Percentiles rank a stretch among this genome's conserved stretches.
phyloP scores from a whole-genome alignment of 2,329 filamentous ascomycete species.

The Cytospora leucostoma region DNA sequence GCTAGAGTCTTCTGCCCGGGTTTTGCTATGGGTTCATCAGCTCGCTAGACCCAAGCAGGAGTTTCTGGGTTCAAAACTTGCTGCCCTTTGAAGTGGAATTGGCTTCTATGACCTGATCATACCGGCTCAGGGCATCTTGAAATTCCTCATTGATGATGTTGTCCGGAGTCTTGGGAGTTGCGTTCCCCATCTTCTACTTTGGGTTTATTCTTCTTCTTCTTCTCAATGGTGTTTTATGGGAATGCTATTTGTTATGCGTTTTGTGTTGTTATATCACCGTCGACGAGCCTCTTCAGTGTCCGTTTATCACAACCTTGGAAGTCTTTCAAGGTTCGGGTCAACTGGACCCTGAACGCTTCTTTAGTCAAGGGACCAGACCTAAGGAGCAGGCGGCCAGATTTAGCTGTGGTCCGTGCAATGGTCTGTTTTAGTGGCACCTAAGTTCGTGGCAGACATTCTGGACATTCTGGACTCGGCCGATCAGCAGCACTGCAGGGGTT shows the following conservation, averaged over 20 bases:
- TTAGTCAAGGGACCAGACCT: conserved; percentile 2
- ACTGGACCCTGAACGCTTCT: conserved; percentile 8
- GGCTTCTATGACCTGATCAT: conserved; percentile 35
- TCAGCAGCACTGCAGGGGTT: conserved; percentile 6
- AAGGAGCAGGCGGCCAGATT: neutral
- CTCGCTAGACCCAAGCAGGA: neutral
- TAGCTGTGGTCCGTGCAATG: conserved; percentile 19
- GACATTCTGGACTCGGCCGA: conserved; percentile 15
- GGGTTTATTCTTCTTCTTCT: no score
- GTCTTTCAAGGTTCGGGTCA: conserved; percentile 2
- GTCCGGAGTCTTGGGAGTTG: conserved; percentile 31
- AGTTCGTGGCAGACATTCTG: conserved; percentile 7
- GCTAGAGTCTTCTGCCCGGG: conserved; percentile 52
- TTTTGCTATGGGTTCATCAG: conserved; percentile 42
- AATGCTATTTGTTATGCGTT: neutral
- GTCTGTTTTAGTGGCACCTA: neutral
- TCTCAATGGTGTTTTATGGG: neutral
- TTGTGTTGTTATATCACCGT: neutral
- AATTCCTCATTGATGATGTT: conserved; percentile 35
- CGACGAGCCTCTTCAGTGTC: no score
- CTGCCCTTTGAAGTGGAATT: conserved; percentile 50
- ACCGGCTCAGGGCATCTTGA: conserved; percentile 31
- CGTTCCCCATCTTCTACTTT: conserved; percentile 26
- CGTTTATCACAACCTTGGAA: no score
- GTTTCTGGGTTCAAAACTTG: conserved; percentile 33